Percentiles rank a stretch among this genome's conserved stretches.
These are phyloP conservation scores for Saccharomycopsis oosterbeekiorum DNA, from an alignment of 805 yeast species.

Conservation along the genomic window DNA sequence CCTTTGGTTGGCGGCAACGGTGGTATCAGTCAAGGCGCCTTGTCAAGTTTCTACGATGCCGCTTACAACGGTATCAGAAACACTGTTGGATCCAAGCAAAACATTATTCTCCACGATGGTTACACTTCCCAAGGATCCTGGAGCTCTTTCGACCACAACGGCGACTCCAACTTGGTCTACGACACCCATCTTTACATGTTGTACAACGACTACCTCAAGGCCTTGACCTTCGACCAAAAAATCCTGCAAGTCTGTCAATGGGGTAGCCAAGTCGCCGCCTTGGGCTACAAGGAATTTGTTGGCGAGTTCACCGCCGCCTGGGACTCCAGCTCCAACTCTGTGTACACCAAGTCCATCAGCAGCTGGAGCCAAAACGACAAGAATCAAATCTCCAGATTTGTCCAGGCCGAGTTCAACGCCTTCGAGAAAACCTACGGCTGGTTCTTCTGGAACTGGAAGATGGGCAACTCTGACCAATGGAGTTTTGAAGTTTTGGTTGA, in stretches of 20 bases:
- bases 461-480: constrained; percentile 60
- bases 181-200: constrained; percentile 33
- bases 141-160: constrained; percentile 29
- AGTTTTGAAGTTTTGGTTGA: constrained; percentile 44
- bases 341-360: constrained; percentile 26
- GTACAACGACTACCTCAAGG: constrained; percentile 62
- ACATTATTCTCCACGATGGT: constrained; percentile 60
- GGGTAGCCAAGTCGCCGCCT: constrained; percentile 35
- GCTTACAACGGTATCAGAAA: constrained; percentile 60
- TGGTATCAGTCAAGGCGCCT: constrained; percentile 37
- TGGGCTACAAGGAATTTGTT: constrained; percentile 44
- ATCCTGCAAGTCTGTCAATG: constrained; percentile 44
- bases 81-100: constrained; percentile 37
- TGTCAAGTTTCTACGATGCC: constrained; percentile 48
- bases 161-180: constrained; percentile 48
- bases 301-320: constrained; percentile 70
- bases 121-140: constrained; percentile 47
- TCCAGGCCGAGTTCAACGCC: constrained; percentile 52
- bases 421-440: constrained; percentile 47
- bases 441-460: constrained; percentile 66
- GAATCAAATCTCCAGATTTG: constrained; percentile 38
- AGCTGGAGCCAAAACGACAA: constrained; percentile 36
- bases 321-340: constrained; percentile 50
- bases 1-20: constrained; percentile 51
- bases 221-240: constrained; percentile 49